A percentile compares a stretch with the other conserved stretches of the same genome.
These are phyloP conservation scores for Lasiodiplodia hormozganensis DNA, from an alignment of 2,329 filamentous ascomycete species.

Conservation along the genomic window DNA sequence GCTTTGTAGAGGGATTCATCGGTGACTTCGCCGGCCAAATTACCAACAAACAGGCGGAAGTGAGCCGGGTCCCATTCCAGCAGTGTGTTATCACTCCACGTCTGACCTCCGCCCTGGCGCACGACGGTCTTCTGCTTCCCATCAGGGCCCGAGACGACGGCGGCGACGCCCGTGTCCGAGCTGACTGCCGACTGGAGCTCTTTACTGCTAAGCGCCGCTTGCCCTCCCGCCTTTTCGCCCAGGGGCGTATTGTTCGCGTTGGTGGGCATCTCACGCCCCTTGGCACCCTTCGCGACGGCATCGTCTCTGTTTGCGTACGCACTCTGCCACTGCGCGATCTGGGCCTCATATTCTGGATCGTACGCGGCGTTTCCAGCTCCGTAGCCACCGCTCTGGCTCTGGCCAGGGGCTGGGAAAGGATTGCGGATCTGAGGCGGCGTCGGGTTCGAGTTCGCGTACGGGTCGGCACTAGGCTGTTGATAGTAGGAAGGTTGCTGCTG, in stretches of 20 bases:
- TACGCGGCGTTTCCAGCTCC: slow-evolving; percentile 49
- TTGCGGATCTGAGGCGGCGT: slow-evolving; percentile 75
- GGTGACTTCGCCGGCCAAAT: slow-evolving; percentile 95
- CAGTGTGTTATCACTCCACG: slow-evolving; percentile 86
- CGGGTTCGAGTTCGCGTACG: slow-evolving; percentile 48
- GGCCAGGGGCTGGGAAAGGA: slow-evolving; percentile 74
- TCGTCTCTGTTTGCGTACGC: slow-evolving; percentile 76
- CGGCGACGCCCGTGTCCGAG: slow-evolving; percentile 50
- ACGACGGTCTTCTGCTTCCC: slow-evolving; percentile 83
- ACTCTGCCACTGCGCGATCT: slow-evolving; percentile 94
- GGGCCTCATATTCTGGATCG: slow-evolving; percentile 84
- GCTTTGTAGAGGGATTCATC: slow-evolving; percentile 95
- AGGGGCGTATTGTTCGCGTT: slow-evolving; percentile 55
- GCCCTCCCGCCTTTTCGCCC: slow-evolving; percentile 40
- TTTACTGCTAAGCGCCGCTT: slow-evolving; percentile 45
- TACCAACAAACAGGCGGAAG: slow-evolving; percentile 94
- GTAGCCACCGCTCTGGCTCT: slow-evolving; percentile 43
- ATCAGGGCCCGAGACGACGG: slow-evolving; percentile 51
- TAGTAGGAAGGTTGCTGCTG: slow-evolving; percentile 56
- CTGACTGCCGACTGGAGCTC: slow-evolving; percentile 52
- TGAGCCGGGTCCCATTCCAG: slow-evolving; percentile 97
- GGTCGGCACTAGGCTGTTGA: slow-evolving; percentile 53
- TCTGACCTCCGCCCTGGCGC: slow-evolving; percentile 87
- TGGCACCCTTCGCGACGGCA: slow-evolving; percentile 50
- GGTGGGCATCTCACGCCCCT: slow-evolving; percentile 46